Evolutionary conservation across 345 rosid species (phyloP).

Genomic region (Xanthoceras sorbifolium): DNA sequence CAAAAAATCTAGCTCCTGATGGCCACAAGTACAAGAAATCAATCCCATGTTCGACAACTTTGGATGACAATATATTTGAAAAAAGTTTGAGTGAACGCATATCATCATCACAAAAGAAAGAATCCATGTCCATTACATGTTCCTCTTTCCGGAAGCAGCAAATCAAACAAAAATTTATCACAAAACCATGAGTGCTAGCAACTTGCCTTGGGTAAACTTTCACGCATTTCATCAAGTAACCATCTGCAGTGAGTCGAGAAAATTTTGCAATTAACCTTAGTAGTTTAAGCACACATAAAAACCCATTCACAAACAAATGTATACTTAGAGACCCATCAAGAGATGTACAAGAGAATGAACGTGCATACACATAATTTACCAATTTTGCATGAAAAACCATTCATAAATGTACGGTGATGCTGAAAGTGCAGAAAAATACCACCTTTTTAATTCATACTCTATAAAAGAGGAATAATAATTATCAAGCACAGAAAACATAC

Average conservation of each 20-base stretch:
- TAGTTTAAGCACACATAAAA: constrained; percentile 7
- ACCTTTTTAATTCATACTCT: background rate
- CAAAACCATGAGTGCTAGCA: constrained; percentile 13
- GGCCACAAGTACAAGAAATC: constrained; percentile 12
- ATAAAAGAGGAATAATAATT: background rate
- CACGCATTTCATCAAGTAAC: constrained; percentile 86
- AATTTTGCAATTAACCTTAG: constrained; percentile 28
- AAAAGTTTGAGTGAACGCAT: background rate
- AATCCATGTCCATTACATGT: background rate
- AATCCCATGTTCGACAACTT: constrained; percentile 6
- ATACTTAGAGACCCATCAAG: background rate
- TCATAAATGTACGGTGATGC: background rate
- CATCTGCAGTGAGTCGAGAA: constrained; percentile 62
- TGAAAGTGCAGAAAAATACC: background rate
- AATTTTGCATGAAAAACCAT: background rate
- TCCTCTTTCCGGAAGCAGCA: background rate
- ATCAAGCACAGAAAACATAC: constrained; percentile 7
- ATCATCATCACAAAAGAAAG: constrained; percentile 11
- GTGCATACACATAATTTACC: constrained; percentile 4
- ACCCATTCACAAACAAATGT: constrained; percentile 1
- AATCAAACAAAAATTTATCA: background rate
- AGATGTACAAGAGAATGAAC: background rate
- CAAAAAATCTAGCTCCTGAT: constrained; percentile 91
- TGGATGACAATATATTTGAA: background rate
- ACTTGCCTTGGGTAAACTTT: constrained; percentile 91